Evolutionary conservation across 805 yeast species (phyloP).

Genomic region (Yamadazyma sp.): DNA sequence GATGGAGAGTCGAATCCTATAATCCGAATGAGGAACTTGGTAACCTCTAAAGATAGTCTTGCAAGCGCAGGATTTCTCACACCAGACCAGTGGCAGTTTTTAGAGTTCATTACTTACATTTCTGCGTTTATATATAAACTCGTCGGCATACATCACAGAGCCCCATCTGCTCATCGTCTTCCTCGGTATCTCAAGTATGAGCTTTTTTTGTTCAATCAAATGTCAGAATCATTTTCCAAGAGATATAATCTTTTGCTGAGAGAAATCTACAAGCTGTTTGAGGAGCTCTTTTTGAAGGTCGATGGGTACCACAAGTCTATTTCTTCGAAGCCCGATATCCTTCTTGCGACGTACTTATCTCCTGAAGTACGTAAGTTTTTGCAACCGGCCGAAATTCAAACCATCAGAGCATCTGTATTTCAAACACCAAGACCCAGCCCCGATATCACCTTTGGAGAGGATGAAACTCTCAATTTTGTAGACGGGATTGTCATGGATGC

Average conservation of each 20-base stretch:
- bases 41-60: background rate
- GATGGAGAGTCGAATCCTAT: background rate
- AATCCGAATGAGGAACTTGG: conserved; percentile 1
- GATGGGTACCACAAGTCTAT: conserved; percentile 12
- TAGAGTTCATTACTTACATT: conserved; percentile 13
- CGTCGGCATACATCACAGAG: conserved; percentile 3
- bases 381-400: conserved; percentile 11
- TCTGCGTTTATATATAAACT: conserved; percentile 11
- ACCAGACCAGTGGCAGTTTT: conserved; percentile 15
- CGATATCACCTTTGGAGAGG: conserved; percentile 8
- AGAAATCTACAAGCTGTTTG: conserved; percentile 7
- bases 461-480: conserved; percentile 13
- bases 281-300: conserved; percentile 8
- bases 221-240: conserved; percentile 12
- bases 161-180: conserved; percentile 7
- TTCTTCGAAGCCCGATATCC: conserved; percentile 9
- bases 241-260: conserved; percentile 12
- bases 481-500: conserved; percentile 21
- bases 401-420: conserved; percentile 4
- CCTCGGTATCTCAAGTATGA: conserved; percentile 14
- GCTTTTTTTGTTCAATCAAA: conserved; percentile 13
- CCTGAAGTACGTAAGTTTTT: conserved; percentile 14
- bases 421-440: background rate
- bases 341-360: conserved; percentile 13
- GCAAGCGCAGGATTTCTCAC: conserved; percentile 4